Conservation (phyloP, 2,329 filamentous ascomycete species). For the Trichoderma koningii region DNA sequence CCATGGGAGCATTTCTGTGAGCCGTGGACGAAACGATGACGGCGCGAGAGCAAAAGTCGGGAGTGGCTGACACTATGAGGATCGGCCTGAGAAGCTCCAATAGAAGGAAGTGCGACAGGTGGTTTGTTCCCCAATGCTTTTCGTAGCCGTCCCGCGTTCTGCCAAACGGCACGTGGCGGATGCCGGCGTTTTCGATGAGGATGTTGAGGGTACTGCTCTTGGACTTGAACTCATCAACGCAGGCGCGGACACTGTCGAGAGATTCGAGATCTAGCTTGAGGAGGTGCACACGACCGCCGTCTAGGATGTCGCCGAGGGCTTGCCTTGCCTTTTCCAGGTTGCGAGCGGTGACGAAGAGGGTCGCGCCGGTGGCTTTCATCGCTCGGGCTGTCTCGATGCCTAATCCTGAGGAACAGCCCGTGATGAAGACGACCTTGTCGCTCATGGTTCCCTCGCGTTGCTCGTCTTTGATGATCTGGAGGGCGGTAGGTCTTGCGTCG, state of each 20-base stretch:
- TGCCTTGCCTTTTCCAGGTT: conserved; percentile 33
- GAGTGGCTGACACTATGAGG: conserved; percentile 38
- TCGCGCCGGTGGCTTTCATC: conserved; percentile 43
- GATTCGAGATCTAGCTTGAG: conserved; percentile 36
- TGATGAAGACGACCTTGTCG: conserved; percentile 47
- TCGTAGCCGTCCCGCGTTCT: conserved; percentile 47
- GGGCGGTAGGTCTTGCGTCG: conserved; percentile 45
- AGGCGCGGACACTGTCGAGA: conserved; percentile 34
- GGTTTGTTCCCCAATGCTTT: conserved; percentile 47
- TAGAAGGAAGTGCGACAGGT: conserved; percentile 49
- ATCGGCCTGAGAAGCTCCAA: conserved; percentile 45
- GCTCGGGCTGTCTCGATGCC: conserved; percentile 50
- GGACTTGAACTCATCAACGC: conserved; percentile 30
- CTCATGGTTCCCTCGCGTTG: conserved; percentile 37
- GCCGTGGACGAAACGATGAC: conserved; percentile 38
- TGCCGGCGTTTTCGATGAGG: conserved; percentile 49
- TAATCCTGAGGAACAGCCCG: conserved; percentile 47
- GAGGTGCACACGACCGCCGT: conserved; percentile 29
- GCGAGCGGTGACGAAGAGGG: conserved; percentile 34
- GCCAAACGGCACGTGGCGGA: conserved; percentile 43
- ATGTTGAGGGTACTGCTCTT: conserved; percentile 36
- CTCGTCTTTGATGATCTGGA: conserved; percentile 45
- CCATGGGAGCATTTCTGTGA: conserved; percentile 28
- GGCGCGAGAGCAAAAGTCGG: conserved; percentile 36
- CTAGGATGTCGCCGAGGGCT: conserved; percentile 30